These are phyloP conservation scores for Fusarium hostae DNA, from an alignment of 2,329 filamentous ascomycete species.

Conservation along the genomic window DNA sequence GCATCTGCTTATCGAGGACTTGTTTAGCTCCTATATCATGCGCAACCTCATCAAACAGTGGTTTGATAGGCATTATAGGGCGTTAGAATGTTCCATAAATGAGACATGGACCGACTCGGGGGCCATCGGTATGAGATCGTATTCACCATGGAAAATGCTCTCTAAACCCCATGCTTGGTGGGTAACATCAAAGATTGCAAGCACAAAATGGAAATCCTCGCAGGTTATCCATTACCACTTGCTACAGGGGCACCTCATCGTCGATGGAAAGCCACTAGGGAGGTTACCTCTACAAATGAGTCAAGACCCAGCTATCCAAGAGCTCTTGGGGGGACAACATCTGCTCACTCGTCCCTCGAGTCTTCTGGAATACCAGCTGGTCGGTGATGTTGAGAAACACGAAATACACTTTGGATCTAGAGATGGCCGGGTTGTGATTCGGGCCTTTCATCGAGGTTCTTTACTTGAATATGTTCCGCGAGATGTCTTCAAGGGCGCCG, in stretches of 20 bases:
- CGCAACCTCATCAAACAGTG: slow-evolving; percentile 6
- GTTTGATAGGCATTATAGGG: slow-evolving; percentile 22
- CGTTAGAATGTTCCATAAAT: slow-evolving; percentile 41
- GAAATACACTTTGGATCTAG: slow-evolving; percentile 67
- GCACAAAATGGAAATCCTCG: neutral
- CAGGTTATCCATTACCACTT: slow-evolving; percentile 50
- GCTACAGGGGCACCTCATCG: slow-evolving; percentile 48
- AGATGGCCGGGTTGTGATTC: slow-evolving; percentile 54
- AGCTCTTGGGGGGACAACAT: slow-evolving; percentile 64
- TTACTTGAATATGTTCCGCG: slow-evolving; percentile 51
- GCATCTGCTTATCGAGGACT: slow-evolving; percentile 34
- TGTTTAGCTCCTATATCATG: slow-evolving; percentile 22
- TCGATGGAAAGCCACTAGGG: slow-evolving; percentile 50
- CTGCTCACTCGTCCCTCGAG: slow-evolving; percentile 64
- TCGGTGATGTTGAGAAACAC: slow-evolving; percentile 35
- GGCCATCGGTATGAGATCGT: neutral
- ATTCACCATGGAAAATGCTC: slow-evolving; percentile 16
- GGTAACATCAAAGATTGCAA: neutral
- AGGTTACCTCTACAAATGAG: slow-evolving; percentile 65
- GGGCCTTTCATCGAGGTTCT: slow-evolving; percentile 43
- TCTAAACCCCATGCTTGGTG: neutral
- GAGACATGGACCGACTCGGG: slow-evolving; percentile 24
- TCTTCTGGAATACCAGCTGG: slow-evolving; percentile 62
- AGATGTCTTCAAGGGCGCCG: slow-evolving; percentile 41
- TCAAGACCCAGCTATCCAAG: slow-evolving; percentile 53